These are phyloP conservation scores for Agaricus sinodeliciosus DNA, from an alignment of 768 basidiomycete genomes.

Conservation along the genomic window DNA sequence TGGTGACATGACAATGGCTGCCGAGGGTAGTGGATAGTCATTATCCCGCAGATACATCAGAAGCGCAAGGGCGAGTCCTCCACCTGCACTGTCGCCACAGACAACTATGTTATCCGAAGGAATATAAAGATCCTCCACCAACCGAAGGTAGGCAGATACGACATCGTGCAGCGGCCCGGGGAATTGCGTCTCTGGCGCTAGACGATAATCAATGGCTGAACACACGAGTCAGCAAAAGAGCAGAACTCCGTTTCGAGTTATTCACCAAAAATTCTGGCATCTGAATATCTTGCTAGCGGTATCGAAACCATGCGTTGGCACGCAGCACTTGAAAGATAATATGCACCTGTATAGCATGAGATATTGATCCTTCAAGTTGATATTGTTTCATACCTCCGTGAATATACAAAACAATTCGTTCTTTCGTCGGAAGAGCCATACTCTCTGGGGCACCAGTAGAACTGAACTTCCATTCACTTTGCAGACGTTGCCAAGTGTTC, in stretches of 20 bases:
- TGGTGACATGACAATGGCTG: constrained; percentile 85
- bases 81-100: constrained; percentile 92
- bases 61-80: constrained; percentile 77
- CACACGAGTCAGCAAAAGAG: constrained; percentile 1
- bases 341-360: constrained; percentile 56
- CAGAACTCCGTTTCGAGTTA: constrained; percentile 7
- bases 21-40: constrained; percentile 74
- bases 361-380: background rate
- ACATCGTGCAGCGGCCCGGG: constrained; percentile 86
- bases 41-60: constrained; percentile 96
- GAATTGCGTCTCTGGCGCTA: constrained; percentile 93
- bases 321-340: constrained; percentile 87
- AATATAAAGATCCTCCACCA: constrained; percentile 83
- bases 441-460: constrained; percentile 25
- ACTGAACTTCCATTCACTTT: constrained; percentile 61
- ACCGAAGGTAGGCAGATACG: constrained; percentile 78
- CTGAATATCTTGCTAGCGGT: constrained; percentile 80
- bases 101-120: constrained; percentile 87
- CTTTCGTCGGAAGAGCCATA: constrained; percentile 36
- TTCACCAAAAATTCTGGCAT: constrained; percentile 78
- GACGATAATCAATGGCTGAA: constrained; percentile 89
- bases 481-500: constrained; percentile 81
- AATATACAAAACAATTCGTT: constrained; percentile 86
- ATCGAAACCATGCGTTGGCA: constrained; percentile 89
- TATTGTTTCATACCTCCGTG: constrained; percentile 67